phyloP scores from a whole-genome alignment of 352 stramenopile species.

The Elongisporangium undulatum region DNA sequence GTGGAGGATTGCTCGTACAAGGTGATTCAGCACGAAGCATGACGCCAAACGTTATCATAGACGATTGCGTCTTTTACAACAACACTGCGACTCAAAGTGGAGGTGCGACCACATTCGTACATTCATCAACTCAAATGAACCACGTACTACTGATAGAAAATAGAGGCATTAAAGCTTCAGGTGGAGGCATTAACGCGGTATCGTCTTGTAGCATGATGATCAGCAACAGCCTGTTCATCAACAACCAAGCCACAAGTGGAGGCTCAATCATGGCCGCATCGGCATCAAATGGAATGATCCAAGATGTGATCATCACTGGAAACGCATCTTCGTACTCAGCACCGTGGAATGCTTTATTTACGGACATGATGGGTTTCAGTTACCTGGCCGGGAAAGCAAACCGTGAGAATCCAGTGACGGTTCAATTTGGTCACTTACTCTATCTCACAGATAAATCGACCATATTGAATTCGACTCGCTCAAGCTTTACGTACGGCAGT shows the following conservation, averaged over 20 bases:
- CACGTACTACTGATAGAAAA: constrained; percentile 29
- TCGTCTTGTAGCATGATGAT: constrained; percentile 3
- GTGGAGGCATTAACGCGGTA: constrained; percentile 20
- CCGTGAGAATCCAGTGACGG: constrained; percentile 3
- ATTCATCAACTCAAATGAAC: neutral
- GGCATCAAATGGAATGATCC: constrained; percentile 13
- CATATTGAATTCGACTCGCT: constrained; percentile 12
- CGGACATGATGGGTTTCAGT: constrained; percentile 7
- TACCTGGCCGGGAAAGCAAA: constrained; percentile 13
- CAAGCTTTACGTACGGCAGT: constrained; percentile 26
- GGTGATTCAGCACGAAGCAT: neutral
- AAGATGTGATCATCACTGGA: constrained; percentile 13
- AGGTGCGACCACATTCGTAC: constrained; percentile 17
- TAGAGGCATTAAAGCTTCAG: constrained; percentile 8
- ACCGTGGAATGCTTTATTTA: constrained; percentile 16
- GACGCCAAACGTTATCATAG: neutral
- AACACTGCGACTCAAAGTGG: constrained; percentile 22
- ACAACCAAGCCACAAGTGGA: constrained; percentile 24
- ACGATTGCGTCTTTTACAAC: constrained; percentile 37
- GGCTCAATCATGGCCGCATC: constrained; percentile 19
- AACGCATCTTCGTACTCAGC: constrained; percentile 12
- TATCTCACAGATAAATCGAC: constrained; percentile 23
- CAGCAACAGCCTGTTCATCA: constrained; percentile 24
- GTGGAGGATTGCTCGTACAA: constrained; percentile 19
- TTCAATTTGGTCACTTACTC: constrained; percentile 25